Conservation (phyloP, 305 asterid species). For the Caryopteris hybrid region DNA sequence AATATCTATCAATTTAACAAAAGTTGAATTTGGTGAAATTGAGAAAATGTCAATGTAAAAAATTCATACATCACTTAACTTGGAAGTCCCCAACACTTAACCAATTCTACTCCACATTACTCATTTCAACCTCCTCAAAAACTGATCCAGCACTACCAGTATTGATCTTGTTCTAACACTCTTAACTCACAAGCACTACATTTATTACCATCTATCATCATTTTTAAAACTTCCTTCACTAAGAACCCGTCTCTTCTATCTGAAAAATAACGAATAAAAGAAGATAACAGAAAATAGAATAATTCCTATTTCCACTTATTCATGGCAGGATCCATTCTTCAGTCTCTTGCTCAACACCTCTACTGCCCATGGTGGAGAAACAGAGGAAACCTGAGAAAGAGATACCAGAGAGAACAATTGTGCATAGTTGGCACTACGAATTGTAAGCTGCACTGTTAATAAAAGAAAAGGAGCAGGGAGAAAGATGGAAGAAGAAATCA, state of each 20-base stretch:
- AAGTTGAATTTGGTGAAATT: background rate
- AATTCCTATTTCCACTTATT: background rate
- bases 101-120: slow-evolving; percentile 1
- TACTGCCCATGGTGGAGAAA: background rate
- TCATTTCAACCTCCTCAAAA: too few relatives aligned
- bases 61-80: background rate
- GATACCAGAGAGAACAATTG: background rate
- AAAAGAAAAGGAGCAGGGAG: background rate
- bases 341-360: background rate
- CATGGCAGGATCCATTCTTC: background rate
- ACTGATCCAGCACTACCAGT: too few relatives aligned
- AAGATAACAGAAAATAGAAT: background rate
- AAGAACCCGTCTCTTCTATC: too few relatives aligned
- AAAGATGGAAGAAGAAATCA: background rate
- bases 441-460: background rate
- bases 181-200: too few relatives aligned
- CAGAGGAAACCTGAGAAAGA: background rate
- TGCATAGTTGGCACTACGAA: background rate
- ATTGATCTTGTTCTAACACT: too few relatives aligned
- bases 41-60: background rate
- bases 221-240: background rate
- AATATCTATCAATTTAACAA: background rate
- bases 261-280: background rate
- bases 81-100: slow-evolving; percentile 1
- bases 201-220: background rate